These are phyloP conservation scores for Heritiera fomes DNA, from an alignment of 345 rosid species.

Conservation along the genomic window DNA sequence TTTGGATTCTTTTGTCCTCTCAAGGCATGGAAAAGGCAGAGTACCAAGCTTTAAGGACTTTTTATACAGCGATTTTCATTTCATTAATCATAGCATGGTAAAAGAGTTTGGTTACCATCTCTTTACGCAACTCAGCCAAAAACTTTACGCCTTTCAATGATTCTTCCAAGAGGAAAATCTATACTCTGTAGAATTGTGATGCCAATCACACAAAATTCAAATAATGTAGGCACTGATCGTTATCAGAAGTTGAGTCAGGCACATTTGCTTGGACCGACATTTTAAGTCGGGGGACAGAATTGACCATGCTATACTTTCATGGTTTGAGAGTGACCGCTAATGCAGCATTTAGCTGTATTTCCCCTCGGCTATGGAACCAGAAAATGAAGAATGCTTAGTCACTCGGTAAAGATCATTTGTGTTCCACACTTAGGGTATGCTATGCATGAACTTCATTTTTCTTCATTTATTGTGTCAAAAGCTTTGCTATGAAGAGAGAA, in stretches of 20 bases:
- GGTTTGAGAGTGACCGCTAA: not conserved
- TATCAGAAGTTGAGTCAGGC: not conserved
- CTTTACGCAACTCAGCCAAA: not conserved
- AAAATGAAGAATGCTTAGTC: not conserved
- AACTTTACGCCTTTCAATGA: not conserved
- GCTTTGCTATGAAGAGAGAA: not conserved
- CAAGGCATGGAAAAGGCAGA: not conserved
- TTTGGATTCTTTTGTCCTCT: not conserved
- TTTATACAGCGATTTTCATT: not conserved
- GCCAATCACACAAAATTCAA: not conserved
- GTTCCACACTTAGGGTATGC: not conserved
- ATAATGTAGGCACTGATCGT: not conserved
- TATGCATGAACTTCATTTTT: not conserved
- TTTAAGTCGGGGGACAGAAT: not conserved
- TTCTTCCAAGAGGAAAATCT: not conserved
- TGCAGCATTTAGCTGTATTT: not conserved
- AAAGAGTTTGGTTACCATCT: not conserved
- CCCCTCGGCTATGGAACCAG: not conserved
- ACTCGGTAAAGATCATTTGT: not conserved
- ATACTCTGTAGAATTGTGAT: not conserved
- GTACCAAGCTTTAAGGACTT: not conserved
- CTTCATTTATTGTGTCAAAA: not conserved
- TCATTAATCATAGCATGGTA: not conserved
- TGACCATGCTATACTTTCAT: not conserved
- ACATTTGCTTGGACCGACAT: not conserved